A percentile compares a stretch with the other conserved stretches of the same genome.
Conservation (phyloP, 306 rosid species). For the Arachis stenosperma region DNA sequence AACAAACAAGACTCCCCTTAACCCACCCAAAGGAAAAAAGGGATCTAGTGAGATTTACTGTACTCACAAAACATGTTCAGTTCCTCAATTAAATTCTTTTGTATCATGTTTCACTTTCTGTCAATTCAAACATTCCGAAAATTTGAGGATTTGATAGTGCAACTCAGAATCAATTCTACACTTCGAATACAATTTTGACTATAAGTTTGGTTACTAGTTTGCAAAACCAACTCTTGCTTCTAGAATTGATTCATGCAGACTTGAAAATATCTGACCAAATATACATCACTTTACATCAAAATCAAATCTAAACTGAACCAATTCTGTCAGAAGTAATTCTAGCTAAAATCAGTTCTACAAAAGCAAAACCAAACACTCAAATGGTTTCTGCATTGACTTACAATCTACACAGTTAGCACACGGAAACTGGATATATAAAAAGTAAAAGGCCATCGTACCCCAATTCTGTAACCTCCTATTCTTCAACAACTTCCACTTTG, state of each 20-base stretch:
- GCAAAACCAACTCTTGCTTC: too few species aligned
- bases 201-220: too few species aligned
- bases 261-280: too few species aligned
- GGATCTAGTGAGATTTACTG: neutral
- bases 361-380: conserved; percentile 1
- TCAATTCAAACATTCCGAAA: conserved; percentile 14
- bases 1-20: neutral
- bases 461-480: conserved; percentile 92
- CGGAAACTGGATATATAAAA: neutral
- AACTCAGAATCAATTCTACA: too few species aligned
- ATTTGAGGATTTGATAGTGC: neutral
- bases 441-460: conserved; percentile 53
- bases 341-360: too few species aligned
- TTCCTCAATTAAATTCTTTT: conserved; percentile 1
- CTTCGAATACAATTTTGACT: too few species aligned
- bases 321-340: too few species aligned
- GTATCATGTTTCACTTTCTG: conserved; percentile 19
- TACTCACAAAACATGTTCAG: conserved; percentile 2
- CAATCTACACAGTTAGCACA: conserved; percentile 8
- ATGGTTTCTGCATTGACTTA: neutral
- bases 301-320: too few species aligned
- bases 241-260: too few species aligned
- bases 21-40: neutral
- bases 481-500: conserved; percentile 84
- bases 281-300: too few species aligned